Evolutionary conservation across 1,284 basidiomycete species (phyloP).

Genomic region (Rhodotorula sp.): DNA sequence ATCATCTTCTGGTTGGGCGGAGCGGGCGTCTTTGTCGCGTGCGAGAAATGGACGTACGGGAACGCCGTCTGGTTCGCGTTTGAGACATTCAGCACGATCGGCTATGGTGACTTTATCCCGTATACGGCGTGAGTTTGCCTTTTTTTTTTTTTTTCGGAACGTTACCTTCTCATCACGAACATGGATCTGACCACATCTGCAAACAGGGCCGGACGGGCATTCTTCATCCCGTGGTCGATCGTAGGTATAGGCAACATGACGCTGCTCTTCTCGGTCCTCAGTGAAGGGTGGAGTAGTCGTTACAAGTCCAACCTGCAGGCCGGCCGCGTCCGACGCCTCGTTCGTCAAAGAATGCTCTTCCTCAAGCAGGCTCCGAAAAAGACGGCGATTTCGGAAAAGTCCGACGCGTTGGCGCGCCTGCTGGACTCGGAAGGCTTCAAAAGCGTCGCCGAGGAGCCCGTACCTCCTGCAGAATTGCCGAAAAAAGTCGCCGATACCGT

Average conservation of each 20-base stretch:
- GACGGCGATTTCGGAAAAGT: no score
- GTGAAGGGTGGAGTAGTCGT: constrained; percentile 30
- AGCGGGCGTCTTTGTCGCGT: constrained; percentile 58
- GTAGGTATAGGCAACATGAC: constrained; percentile 70
- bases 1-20: constrained; percentile 63
- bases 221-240: constrained; percentile 78
- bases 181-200: no score
- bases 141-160: constrained; percentile 14
- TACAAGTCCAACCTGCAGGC: constrained; percentile 26
- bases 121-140: constrained; percentile 52
- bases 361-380: not conserved
- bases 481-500: constrained; percentile 21
- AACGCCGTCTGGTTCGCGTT: constrained; percentile 63
- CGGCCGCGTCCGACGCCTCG: constrained; percentile 4
- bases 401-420: not conserved
- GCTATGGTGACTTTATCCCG: constrained; percentile 67
- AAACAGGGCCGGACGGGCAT: constrained; percentile 69
- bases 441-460: not conserved
- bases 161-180: constrained; percentile 23
- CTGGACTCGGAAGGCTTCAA: not conserved
- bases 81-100: constrained; percentile 41
- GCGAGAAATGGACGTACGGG: constrained; percentile 59
- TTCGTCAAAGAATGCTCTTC: not conserved
- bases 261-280: constrained; percentile 17
- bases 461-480: constrained; percentile 12